Conservation (phyloP, 108 stramenopile species). For the Stephanodiscus minutulus region DNA sequence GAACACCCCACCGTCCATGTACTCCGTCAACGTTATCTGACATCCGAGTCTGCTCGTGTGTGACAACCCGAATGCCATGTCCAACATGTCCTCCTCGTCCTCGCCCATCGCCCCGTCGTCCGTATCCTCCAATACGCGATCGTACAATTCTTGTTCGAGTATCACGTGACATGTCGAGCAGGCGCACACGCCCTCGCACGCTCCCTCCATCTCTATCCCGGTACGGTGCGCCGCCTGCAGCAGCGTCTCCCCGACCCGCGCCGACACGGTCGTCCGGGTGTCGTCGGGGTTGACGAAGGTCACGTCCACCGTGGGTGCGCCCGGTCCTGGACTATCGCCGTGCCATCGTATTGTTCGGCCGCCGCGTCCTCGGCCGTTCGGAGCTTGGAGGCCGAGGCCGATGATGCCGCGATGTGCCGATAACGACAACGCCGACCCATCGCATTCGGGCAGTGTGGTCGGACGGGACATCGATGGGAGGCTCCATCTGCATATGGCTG, state of each 20-base stretch:
- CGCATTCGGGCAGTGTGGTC: too few species aligned
- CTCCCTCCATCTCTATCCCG: constrained; percentile 91
- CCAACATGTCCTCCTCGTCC: constrained; percentile 98
- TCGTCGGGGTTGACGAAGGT: constrained; percentile 70
- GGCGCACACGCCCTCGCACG: constrained; percentile 97
- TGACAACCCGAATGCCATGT: constrained; percentile 97
- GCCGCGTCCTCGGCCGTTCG: neutral
- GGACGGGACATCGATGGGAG: neutral
- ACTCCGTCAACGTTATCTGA: constrained; percentile 82
- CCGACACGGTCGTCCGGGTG: constrained; percentile 46
- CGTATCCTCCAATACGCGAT: constrained; percentile 60
- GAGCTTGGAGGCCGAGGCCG: neutral
- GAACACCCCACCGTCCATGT: constrained; percentile 93
- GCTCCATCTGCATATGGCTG: neutral
- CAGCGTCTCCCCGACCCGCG: constrained; percentile 76
- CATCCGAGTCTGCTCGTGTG: constrained; percentile 95
- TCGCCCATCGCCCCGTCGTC: constrained; percentile 72
- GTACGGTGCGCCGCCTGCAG: constrained; percentile 83
- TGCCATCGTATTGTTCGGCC: constrained; percentile 52
- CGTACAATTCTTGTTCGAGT: constrained; percentile 79
- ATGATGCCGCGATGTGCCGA: neutral
- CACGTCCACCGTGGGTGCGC: constrained; percentile 68
- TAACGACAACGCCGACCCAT: neutral
- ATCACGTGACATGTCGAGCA: constrained; percentile 99
- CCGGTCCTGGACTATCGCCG: constrained; percentile 62